These are phyloP conservation scores for Luzula sylvatica DNA, from an alignment of 176 grass and related monocot genomes.

Conservation along the genomic window DNA sequence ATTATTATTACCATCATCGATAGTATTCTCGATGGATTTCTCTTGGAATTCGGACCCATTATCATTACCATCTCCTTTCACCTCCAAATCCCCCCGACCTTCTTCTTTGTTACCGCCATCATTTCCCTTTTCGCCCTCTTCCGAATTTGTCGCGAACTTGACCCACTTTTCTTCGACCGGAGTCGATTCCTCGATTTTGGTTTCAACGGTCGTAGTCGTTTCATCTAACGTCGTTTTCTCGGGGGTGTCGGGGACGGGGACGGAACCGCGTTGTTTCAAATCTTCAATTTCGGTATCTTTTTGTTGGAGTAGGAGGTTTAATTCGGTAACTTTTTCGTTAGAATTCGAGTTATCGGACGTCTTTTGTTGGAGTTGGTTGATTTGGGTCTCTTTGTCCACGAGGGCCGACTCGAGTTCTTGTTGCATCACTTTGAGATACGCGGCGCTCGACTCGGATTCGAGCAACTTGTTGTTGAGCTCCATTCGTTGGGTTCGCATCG, in stretches of 20 bases:
- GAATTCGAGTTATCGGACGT: conserved; percentile 23
- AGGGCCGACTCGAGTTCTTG: conserved; percentile 60
- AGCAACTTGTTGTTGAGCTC: conserved; percentile 71
- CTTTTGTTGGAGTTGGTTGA: conserved; percentile 34
- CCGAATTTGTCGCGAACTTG: conserved; percentile 21
- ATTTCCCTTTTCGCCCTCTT: conserved; percentile 32
- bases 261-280: conserved; percentile 38
- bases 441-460: conserved; percentile 30
- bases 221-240: background rate
- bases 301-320: conserved; percentile 54
- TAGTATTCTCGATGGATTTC: conserved; percentile 29
- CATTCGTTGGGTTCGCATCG: conserved; percentile 44
- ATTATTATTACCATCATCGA: conserved; percentile 28
- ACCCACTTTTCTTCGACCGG: conserved; percentile 31
- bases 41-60: conserved; percentile 25
- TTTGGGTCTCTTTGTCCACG: conserved; percentile 40
- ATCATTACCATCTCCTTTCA: conserved; percentile 29
- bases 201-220: conserved; percentile 16
- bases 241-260: conserved; percentile 21
- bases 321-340: conserved; percentile 30
- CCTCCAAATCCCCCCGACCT: conserved; percentile 28
- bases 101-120: conserved; percentile 31
- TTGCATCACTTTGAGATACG: conserved; percentile 43
- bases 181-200: conserved; percentile 16
- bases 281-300: conserved; percentile 77